Evolutionary conservation across 78 protist genomes (phyloP), one percentile per base, ranked within the genome.

Genomic region (Capsaspora owczarzaki): DNA sequence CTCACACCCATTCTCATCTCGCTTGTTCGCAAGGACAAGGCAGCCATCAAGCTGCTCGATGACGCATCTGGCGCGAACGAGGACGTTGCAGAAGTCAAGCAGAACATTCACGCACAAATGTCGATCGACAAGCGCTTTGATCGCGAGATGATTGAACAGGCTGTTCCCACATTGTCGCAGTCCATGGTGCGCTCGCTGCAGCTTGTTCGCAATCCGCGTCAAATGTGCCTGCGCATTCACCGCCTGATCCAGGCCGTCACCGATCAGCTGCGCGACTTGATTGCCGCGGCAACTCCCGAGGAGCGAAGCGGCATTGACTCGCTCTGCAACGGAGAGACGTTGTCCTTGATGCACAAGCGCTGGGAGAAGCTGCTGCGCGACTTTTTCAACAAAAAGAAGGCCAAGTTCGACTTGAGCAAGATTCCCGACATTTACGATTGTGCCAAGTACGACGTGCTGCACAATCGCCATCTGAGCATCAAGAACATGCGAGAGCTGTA

Each of bases 401-500:
- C 19, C 46, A 16, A 3, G 23, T 79, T 69, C 12, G 72, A 63
- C 42, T 33, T 63, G 19, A 47, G 80, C 61, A 87, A 87, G 51
- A 29, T 88, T 1, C 91, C 91, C n/a, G 91, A 88, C 84, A 80
- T 88, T 2, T 80, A 84, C 76, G 91, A 88, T 63, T 66, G 79
- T 60, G 79, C 74, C 60, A 60, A 80, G 60, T 84, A 85, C 72
- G 86, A 85, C 78, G 4, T 42, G 25, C 40, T 85, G 25, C 91
- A 88, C 89, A 84, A 88, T 63, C 25, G 14, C 25, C 51, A 63
- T 27, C 56, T 79, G 53, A 51, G 42, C 60, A 61, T 80, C 20
- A 27, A 29, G 23, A 19, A 1, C 12, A 38, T 69, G 27, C 19
- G 20, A 2, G 79, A 47, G 8, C 27, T 76, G 20, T 76, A 42